phyloP scores from a whole-genome alignment of 2,329 filamentous ascomycete genomes.

The Fusarium euwallaceae region DNA sequence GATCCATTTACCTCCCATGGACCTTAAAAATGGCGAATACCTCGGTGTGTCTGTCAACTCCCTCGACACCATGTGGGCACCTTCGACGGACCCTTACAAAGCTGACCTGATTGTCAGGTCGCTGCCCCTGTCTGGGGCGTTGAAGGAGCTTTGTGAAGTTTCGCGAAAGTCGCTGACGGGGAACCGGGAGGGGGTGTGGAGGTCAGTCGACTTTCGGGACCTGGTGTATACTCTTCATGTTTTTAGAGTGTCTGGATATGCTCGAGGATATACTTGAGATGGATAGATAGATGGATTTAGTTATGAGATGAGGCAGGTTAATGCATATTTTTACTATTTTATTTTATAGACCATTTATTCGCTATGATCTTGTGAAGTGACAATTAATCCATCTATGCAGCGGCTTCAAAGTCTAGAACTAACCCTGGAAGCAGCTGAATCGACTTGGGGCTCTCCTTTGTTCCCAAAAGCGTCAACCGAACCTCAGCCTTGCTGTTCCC shows the following conservation, averaged over 20 bases:
- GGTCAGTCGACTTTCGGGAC: not conserved
- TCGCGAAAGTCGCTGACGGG: not conserved
- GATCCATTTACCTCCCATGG: not conserved
- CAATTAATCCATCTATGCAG: not conserved
- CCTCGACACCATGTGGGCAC: not conserved
- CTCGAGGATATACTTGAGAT: not conserved
- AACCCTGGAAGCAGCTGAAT: conserved; percentile 43
- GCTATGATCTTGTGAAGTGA: not conserved
- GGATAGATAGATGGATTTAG: not conserved
- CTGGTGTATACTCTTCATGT: conserved; percentile 8
- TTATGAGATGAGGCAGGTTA: not conserved
- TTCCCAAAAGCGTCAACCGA: conserved; percentile 40
- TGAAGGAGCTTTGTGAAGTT: not conserved
- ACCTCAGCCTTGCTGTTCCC: conserved; percentile 28
- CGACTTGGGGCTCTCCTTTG: conserved; percentile 38
- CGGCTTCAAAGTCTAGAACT: conserved; percentile 36
- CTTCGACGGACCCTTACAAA: not conserved
- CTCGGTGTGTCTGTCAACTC: not conserved
- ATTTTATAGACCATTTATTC: not conserved
- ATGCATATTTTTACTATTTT: not conserved
- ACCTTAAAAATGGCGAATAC: not conserved
- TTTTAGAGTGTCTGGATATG: not conserved
- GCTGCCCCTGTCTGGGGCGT: not conserved
- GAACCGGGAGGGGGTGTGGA: conserved; percentile 10
- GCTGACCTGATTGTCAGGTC: not conserved